Evolutionary conservation across 176 grass and related monocot genomes (phyloP), one percentile per base, ranked within the genome.

Genomic region (Phragmites australis): DNA sequence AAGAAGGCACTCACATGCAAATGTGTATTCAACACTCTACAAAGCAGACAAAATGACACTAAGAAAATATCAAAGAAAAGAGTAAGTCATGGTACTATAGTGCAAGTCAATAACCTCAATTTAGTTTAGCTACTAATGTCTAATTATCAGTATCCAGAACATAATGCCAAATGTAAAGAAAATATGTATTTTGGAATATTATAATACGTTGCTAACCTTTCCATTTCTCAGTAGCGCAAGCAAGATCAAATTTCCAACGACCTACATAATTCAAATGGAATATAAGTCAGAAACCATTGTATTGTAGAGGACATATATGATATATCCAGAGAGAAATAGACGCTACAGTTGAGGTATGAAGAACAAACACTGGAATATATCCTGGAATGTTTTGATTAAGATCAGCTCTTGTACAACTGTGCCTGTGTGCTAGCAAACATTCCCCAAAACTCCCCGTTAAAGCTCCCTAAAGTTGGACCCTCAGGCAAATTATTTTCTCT

Each of bases 401-500:
- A 60, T 3, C 17, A 61, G 42, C 13, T 75, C 61, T 72, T 74
- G 30, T 43, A 43, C 1, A 26, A 16, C 5, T 62, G 21, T 88
- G 95, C 90, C 90, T 99, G 96, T 8, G 93, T 93, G 84, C 92
- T 83, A 81, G 92, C 96, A 89, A 99, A 99, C 74, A 91, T 22
- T 85, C 92, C 90, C 96, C 96, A 98, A 83, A 98, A 98, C 72
- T 98, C 96, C 59, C 92, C 96, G 86, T 98, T 98, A 68, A 95
- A 98, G 66, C 26, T 81, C 29, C 96, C 96, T 83, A 98, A 82
- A 52, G 91, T 89, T 26, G 81, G 89, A 17, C 86, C 92, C 80
- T 95, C 96, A 6, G 84, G 88, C 78, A 98, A 86, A 75, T 79
- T 90, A 63, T 89, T 87, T 76, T 93, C 83, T 82, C 93, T 87